Conservation (phyloP, 1,284 basidiomycete genomes). For the Pisolithus thermaeus region DNA sequence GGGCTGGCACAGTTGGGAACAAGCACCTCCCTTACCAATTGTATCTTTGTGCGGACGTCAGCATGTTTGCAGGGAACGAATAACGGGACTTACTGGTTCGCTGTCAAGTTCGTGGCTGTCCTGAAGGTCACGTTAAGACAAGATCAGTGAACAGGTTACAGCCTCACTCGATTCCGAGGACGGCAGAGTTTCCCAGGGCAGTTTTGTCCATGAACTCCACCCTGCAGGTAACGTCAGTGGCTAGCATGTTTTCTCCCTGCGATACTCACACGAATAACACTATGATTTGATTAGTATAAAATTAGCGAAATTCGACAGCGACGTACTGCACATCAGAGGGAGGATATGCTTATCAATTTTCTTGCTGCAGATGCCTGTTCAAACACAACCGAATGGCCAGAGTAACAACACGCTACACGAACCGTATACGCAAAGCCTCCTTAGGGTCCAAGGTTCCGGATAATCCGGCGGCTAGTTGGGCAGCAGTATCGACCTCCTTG, state of each 20-base stretch:
- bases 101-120: slow-evolving; percentile 41
- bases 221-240: slow-evolving; percentile 28
- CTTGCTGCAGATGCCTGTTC: slow-evolving; percentile 31
- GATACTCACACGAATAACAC: slow-evolving; percentile 47
- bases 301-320: not conserved
- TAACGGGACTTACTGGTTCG: slow-evolving; percentile 39
- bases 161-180: slow-evolving; percentile 52
- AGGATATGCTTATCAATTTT: slow-evolving; percentile 60
- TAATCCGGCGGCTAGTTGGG: slow-evolving; percentile 16
- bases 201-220: slow-evolving; percentile 68
- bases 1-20: not conserved
- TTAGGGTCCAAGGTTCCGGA: slow-evolving; percentile 13
- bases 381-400: not conserved
- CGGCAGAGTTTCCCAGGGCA: slow-evolving; percentile 56
- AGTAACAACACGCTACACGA: not conserved
- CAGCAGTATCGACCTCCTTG: slow-evolving; percentile 21
- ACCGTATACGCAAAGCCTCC: slow-evolving; percentile 20
- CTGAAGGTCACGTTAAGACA: slow-evolving; percentile 21
- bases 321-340: slow-evolving; percentile 62
- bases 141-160: not conserved
- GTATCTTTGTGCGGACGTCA: slow-evolving; percentile 26
- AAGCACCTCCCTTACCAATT: slow-evolving; percentile 31
- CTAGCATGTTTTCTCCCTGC: not conserved
- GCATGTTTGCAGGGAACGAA: slow-evolving; percentile 4
- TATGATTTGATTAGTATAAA: slow-evolving; percentile 17